phyloP scores from a whole-genome alignment of 139 green algal species.

The Desmodesmus armatus region DNA sequence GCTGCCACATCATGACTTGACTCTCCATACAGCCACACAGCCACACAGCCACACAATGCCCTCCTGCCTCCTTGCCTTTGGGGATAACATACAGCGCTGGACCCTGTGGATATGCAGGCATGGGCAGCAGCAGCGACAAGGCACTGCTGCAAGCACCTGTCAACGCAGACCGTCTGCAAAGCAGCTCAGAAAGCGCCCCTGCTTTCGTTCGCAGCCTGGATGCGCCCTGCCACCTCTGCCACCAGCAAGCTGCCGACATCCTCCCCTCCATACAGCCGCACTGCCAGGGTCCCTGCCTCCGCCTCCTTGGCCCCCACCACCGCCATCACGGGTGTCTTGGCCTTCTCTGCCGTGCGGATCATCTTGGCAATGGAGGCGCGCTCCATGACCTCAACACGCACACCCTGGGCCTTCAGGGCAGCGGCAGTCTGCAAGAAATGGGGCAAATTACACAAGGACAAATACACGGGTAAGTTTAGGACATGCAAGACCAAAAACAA shows the following conservation, averaged over 20 bases:
- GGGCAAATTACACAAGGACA: too few species aligned
- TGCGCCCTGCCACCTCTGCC: slow-evolving; percentile 17
- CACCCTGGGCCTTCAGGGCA: slow-evolving; percentile 65
- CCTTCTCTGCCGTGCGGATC: slow-evolving; percentile 82
- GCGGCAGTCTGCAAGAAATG: slow-evolving; percentile 55
- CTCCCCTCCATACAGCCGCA: slow-evolving; percentile 75
- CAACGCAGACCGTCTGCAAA: not conserved
- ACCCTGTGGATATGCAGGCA: too few species aligned
- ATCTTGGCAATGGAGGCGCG: slow-evolving; percentile 63
- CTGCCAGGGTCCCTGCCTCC: slow-evolving; percentile 66
- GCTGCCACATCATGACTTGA: too few species aligned
- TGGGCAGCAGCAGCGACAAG: not conserved
- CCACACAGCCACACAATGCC: too few species aligned
- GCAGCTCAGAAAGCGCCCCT: slow-evolving; percentile 9
- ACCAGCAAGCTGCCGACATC: slow-evolving; percentile 72
- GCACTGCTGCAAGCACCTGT: not conserved
- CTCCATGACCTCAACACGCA: slow-evolving; percentile 73
- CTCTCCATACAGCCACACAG: too few species aligned
- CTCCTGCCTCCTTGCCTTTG: too few species aligned
- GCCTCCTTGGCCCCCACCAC: slow-evolving; percentile 86
- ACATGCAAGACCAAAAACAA: too few species aligned
- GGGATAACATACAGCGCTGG: too few species aligned
- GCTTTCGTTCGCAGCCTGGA: not conserved
- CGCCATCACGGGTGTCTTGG: slow-evolving; percentile 89
- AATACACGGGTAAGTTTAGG: too few species aligned